Evolutionary conservation across 2,329 filamentous ascomycete genomes (phyloP).

Genomic region (Meredithiella fracta): DNA sequence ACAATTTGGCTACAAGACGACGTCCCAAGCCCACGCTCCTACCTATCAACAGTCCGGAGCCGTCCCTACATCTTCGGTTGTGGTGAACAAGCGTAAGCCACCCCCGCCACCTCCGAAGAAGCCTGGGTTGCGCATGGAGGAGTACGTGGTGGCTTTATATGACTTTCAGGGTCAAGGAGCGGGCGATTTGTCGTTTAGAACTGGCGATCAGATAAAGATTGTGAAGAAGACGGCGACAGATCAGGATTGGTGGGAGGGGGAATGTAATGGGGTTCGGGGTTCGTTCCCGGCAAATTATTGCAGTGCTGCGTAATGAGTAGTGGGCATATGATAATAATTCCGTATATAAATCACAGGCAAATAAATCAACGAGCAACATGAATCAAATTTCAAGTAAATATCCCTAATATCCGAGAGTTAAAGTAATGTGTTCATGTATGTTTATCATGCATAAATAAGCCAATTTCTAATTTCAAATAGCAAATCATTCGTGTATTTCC

Average conservation of each 20-base stretch:
- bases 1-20: slow-evolving; percentile 11
- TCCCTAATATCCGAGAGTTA: too few species aligned
- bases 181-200: slow-evolving; percentile 57
- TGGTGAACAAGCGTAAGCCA: slow-evolving; percentile 7
- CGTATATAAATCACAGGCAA: neutral
- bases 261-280: slow-evolving; percentile 50
- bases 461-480: too few species aligned
- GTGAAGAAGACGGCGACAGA: slow-evolving; percentile 62
- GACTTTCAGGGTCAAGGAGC: slow-evolving; percentile 52
- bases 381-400: too few species aligned
- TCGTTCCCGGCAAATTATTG: slow-evolving; percentile 78
- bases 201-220: slow-evolving; percentile 63
- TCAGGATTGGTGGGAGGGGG: slow-evolving; percentile 81
- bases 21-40: slow-evolving; percentile 9
- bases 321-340: neutral
- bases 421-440: too few species aligned
- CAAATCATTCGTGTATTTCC: neutral
- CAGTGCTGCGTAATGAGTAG: slow-evolving; percentile 22
- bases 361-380: too few species aligned
- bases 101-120: slow-evolving; percentile 43
- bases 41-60: slow-evolving; percentile 5
- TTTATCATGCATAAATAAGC: too few species aligned
- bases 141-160: slow-evolving; percentile 57
- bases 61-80: neutral
- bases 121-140: slow-evolving; percentile 40